phyloP scores from a whole-genome alignment of 768 basidiomycete species.

The Trichaptum fuscoviolaceum region DNA sequence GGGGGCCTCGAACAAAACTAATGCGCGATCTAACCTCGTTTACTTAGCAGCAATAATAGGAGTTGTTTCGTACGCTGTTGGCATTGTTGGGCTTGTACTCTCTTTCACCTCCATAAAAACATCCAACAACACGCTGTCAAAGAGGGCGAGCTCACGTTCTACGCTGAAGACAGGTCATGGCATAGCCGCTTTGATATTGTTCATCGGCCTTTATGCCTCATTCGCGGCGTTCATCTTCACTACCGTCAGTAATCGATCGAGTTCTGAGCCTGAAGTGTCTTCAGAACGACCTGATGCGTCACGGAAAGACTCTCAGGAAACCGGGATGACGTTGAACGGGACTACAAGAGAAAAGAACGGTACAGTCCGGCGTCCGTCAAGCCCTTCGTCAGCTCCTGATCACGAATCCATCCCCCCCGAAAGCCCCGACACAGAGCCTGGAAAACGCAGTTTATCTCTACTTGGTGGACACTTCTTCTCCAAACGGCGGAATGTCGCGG shows the following conservation, averaged over 20 bases:
- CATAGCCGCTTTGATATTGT: slow-evolving; percentile 59
- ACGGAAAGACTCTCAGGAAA: not conserved
- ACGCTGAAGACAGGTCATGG: slow-evolving; percentile 59
- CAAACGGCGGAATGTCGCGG: not conserved
- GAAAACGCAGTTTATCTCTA: not conserved
- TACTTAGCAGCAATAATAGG: slow-evolving; percentile 35
- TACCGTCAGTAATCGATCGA: not conserved
- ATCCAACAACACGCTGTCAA: slow-evolving; percentile 19
- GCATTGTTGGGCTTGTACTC: slow-evolving; percentile 55
- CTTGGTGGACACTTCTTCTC: not conserved
- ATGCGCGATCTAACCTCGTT: slow-evolving; percentile 24
- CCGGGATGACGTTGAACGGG: not conserved
- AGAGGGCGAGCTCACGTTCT: slow-evolving; percentile 26
- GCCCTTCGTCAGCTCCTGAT: not conserved
- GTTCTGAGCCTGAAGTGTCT: not conserved
- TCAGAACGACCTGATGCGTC: not conserved
- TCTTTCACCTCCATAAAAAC: slow-evolving; percentile 54
- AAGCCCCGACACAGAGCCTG: not conserved
- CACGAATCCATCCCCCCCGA: not conserved
- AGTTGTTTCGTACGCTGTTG: slow-evolving; percentile 49
- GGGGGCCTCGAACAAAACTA: slow-evolving; percentile 16
- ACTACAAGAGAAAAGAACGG: not conserved
- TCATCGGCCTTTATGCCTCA: slow-evolving; percentile 46
- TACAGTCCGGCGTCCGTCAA: not conserved
- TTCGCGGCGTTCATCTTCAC: not conserved